Evolutionary conservation across 345 rosid species (phyloP), one percentile per base, ranked within the genome.

Genomic region (Eucalyptus caleyi): DNA sequence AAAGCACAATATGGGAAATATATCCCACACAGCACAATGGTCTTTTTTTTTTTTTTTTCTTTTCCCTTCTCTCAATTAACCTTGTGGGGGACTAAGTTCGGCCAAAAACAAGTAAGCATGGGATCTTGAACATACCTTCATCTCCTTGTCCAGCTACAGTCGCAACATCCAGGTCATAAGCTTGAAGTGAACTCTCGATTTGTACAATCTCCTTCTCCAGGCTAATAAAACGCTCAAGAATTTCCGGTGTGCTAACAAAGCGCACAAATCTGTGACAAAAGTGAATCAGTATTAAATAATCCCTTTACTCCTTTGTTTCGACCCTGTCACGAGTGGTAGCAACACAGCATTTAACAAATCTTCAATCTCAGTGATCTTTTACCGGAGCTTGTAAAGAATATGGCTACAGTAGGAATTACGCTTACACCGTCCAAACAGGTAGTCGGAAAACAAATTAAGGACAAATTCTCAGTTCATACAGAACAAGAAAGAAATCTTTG

Each of bases 191-290:
- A 81, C 89, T 89, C 93, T 96, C 96, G 62, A 96, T 96, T 91
- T 97, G 97, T 92, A 89, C 89, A 86, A 97, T 97, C 94, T 97
- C 98, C 51, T 90, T 95, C 92, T 97, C 99, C 49, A 97, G 53
- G 54, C 86, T 89, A 80, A 94, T 96, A 88, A 97, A 96, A 90
- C 99, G 93, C 93, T 96, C 99, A n/a, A 97, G 96, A 86, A 96
- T 95, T 34, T 97, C 98, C 24, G 99, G 99, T 49, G 98, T 95
- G 90, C 95, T 94, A 87, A 96, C 98, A 50, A 97, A 97, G 53
- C 96, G 94, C 87, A 97, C 98, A 93, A 97, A 97, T 93, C 98
- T 97, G 94, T 53, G 15, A 21, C 42, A 89, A 54, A 37, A 10
- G 40, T 65, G n/a, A 44, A 53, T 59, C 53, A 16, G 59, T 16